Conservation (phyloP, 345 rosid species). For the Arabis hirsuta region DNA sequence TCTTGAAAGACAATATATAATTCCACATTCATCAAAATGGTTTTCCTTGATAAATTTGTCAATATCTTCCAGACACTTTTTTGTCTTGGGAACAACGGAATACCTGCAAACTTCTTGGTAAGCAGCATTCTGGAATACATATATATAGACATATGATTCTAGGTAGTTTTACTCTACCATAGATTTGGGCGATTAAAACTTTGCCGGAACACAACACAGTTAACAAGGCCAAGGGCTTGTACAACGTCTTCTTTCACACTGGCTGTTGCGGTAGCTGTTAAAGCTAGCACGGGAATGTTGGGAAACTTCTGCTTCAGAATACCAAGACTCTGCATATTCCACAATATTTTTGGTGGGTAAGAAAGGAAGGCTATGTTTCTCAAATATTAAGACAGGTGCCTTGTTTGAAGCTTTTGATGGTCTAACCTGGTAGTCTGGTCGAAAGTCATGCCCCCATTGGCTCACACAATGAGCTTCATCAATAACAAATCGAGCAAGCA, state of each 20-base stretch:
- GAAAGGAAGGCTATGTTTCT: constrained; percentile 27
- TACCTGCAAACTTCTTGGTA: constrained; percentile 63
- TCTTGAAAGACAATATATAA: constrained; percentile 97
- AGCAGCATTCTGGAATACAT: constrained; percentile 41
- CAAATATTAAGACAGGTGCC: constrained; percentile 17
- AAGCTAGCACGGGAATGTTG: constrained; percentile 86
- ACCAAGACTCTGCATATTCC: constrained; percentile 81
- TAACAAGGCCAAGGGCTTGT: constrained; percentile 95
- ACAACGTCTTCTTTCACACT: constrained; percentile 99
- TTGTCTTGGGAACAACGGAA: constrained; percentile 81
- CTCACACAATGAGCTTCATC: constrained; percentile 99
- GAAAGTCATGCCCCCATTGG: constrained; percentile 99
- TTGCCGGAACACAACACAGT: constrained; percentile 95
- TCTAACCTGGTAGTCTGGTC: constrained; percentile 98
- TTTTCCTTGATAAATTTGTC: constrained; percentile 86
- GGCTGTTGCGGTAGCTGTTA: constrained; percentile 99
- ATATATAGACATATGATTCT: not conserved
- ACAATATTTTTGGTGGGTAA: constrained; percentile 32
- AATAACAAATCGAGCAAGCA: constrained; percentile 95
- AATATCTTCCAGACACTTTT: constrained; percentile 89
- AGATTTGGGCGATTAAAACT: constrained; percentile 98
- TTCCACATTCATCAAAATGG: constrained; percentile 97
- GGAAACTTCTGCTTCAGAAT: constrained; percentile 92
- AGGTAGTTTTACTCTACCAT: constrained; percentile 50
- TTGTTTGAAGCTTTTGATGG: constrained; percentile 30